A percentile compares a stretch with the other conserved stretches of the same genome.
phyloP scores from a whole-genome alignment of 2,329 filamentous ascomycete genomes.

The Trichoderma atroviride region DNA sequence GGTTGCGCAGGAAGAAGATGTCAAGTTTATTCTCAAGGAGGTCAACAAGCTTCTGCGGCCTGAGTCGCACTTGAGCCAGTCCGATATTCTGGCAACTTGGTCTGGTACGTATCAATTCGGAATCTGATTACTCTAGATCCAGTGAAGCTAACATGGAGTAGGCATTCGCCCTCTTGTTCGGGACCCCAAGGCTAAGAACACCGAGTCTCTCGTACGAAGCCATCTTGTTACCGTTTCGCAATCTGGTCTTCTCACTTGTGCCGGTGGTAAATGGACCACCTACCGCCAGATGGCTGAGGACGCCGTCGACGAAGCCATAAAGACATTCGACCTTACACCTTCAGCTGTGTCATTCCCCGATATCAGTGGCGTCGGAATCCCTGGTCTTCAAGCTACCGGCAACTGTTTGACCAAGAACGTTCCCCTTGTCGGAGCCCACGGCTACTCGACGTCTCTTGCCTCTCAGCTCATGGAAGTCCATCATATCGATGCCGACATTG shows the following conservation, averaged over 20 bases:
- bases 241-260: slow-evolving; percentile 77
- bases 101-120: slow-evolving; percentile 57
- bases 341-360: slow-evolving; percentile 58
- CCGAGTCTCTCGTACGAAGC: slow-evolving; percentile 80
- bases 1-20: slow-evolving; percentile 73
- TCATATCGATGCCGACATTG: slow-evolving; percentile 45
- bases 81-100: slow-evolving; percentile 80
- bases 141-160: slow-evolving; percentile 32
- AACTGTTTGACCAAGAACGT: slow-evolving; percentile 74
- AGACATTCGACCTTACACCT: slow-evolving; percentile 63
- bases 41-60: slow-evolving; percentile 75
- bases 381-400: slow-evolving; percentile 60
- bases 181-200: slow-evolving; percentile 79
- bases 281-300: slow-evolving; percentile 89
- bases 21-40: slow-evolving; percentile 80
- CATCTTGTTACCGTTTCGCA: slow-evolving; percentile 76
- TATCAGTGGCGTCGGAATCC: slow-evolving; percentile 64
- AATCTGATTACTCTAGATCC: not conserved
- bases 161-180: slow-evolving; percentile 76
- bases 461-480: slow-evolving; percentile 44
- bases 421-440: slow-evolving; percentile 75
- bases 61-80: slow-evolving; percentile 72
- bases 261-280: slow-evolving; percentile 86
- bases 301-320: slow-evolving; percentile 77
- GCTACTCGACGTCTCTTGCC: slow-evolving; percentile 51